Evolutionary conservation across 495 filamentous ascomycete species (phyloP).

Genomic region (Lasiosphaeria ovina): DNA sequence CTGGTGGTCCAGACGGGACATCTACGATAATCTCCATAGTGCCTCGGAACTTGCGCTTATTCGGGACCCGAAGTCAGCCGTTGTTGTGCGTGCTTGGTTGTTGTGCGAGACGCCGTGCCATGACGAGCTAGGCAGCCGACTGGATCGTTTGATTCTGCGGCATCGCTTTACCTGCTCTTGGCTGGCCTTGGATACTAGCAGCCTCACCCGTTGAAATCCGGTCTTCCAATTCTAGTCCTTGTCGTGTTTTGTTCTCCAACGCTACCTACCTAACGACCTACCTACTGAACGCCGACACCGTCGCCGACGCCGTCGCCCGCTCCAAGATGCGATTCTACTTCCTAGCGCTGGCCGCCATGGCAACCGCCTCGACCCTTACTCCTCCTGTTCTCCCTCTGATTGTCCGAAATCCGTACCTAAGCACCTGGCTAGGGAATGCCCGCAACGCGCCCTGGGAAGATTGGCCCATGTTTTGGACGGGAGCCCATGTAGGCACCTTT

Average conservation of each 20-base stretch:
- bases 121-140: background rate
- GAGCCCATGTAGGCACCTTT: constrained; percentile 51
- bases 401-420: constrained; percentile 90
- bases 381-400: constrained; percentile 85
- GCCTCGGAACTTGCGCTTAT: background rate
- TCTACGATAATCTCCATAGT: background rate
- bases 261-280: no score
- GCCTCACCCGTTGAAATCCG: no score
- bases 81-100: background rate
- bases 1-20: background rate
- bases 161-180: no score
- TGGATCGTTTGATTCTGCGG: no score
- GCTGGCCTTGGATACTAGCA: no score
- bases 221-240: no score
- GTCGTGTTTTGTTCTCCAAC: no score
- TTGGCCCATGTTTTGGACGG: constrained; percentile 96
- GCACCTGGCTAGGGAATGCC: constrained; percentile 79
- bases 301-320: constrained; percentile 5
- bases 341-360: constrained; percentile 38
- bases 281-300: no score
- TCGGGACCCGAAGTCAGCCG: background rate
- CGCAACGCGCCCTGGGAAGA: constrained; percentile 80
- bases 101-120: background rate
- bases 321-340: constrained; percentile 31
- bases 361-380: constrained; percentile 53